Base-by-base conservation (phyloP, 2,329 filamentous ascomycete genomes). In the Chrysoporthe deuterocubensis region DNA sequence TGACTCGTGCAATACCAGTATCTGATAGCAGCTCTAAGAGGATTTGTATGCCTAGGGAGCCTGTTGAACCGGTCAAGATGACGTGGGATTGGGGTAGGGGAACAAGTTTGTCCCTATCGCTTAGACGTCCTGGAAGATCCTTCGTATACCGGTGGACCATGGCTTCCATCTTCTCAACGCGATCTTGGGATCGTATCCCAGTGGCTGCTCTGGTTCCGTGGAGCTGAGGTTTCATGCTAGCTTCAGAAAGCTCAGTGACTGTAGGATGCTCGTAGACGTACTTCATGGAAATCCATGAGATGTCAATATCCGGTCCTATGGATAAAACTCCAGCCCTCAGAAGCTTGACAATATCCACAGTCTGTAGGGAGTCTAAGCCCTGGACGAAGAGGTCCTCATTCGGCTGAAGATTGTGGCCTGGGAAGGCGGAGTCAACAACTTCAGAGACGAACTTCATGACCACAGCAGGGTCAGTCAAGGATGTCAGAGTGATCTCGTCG, bases 31-130 rank as follows among this genome's bases (percentile, higher is more conserved):
- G 68, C 16, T 67, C 67, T 16, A 76, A 69, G 0, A 79, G 73
- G 3, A 79, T 60, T 65, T 77, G 77, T 34, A 72, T 75, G 1
- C 78, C 78, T 0, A 79, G 71, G 0, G 76, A 75, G 13, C 77
- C 78, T 2, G 78, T 79, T 0, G 74, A 75, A 1, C 78, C 78
- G 3, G 78, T 79, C 16, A 80, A 61, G 18, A 77, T 70, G 8
- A 80, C 67, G 3, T 74, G 62, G 2, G 32, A 3, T 61, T 62
- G 42, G 69, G 61, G 42, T 66, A 68, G 1, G 70, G 62, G n/a
- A 61, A 69, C 37, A 68, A 40, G 43, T 32, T 67, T 52, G n/a
- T 34, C 40, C 21, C 48, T 44, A 13, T 13, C 44, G 0, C 21
- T 43, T 11, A 11, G 13, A 13, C 34, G 43, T 18, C n/a, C 14